phyloP scores from a whole-genome alignment of 1,139 yeast species.

The Hyphopichia burtonii region DNA sequence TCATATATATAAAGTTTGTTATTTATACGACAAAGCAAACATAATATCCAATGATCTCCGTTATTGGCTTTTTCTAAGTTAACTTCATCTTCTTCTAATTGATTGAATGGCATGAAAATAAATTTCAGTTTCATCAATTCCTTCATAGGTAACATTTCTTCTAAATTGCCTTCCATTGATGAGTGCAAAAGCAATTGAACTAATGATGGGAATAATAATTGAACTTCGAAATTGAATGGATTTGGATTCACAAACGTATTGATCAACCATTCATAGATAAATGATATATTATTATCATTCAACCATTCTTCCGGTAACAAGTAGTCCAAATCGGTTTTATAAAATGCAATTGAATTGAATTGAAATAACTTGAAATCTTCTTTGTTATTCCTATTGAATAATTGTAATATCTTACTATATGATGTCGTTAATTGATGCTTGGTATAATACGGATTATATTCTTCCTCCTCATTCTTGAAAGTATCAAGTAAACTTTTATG shows the following conservation, averaged over 20 bases:
- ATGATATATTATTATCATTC: slow-evolving; percentile 66
- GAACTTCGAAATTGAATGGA: slow-evolving; percentile 24
- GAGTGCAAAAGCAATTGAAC: slow-evolving; percentile 40
- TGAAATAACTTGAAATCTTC: slow-evolving; percentile 33
- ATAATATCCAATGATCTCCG: slow-evolving; percentile 49
- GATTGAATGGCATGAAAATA: slow-evolving; percentile 42
- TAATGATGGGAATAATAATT: slow-evolving; percentile 36
- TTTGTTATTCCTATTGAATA: slow-evolving; percentile 6
- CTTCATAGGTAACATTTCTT: slow-evolving; percentile 26
- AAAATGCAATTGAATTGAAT: slow-evolving; percentile 40
- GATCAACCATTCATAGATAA: slow-evolving; percentile 56
- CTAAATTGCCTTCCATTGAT: slow-evolving; percentile 29
- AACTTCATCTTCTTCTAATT: slow-evolving; percentile 30
- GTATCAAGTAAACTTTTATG: background rate
- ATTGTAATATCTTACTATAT: slow-evolving; percentile 13
- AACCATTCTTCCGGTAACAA: slow-evolving; percentile 64
- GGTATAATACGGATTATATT: slow-evolving; percentile 18
- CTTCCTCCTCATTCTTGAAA: background rate
- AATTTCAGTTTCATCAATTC: slow-evolving; percentile 34
- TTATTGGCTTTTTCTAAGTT: slow-evolving; percentile 31
- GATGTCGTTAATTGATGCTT: slow-evolving; percentile 22
- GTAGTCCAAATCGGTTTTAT: slow-evolving; percentile 36
- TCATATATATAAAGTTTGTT: slow-evolving; percentile 36
- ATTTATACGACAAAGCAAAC: slow-evolving; percentile 31
- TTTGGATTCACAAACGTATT: slow-evolving; percentile 15